A percentile compares a stretch with the other conserved stretches of the same genome.
phyloP scores from a whole-genome alignment of 1,284 basidiomycete species.

The Trichosporon sp. region DNA sequence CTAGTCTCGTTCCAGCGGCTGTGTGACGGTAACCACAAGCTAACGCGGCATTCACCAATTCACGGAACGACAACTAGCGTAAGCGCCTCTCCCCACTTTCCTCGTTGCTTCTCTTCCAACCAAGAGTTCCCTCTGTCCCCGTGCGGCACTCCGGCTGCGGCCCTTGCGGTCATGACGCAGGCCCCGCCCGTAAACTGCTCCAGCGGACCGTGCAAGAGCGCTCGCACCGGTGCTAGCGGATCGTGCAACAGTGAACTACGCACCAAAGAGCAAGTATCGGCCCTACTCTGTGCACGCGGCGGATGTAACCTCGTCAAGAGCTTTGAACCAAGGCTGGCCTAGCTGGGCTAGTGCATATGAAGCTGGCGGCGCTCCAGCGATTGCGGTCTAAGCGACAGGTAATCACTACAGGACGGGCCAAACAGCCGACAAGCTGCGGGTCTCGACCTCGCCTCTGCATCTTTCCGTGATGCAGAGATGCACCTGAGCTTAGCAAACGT shows the following conservation, averaged over 20 bases:
- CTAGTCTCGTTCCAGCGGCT: conserved; percentile 12
- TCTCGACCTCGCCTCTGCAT: neutral
- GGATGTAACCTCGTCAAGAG: neutral
- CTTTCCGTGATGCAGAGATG: neutral
- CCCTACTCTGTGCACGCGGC: neutral
- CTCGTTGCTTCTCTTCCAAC: neutral
- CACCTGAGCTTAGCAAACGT: neutral
- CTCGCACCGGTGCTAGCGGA: no score
- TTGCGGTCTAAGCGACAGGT: neutral
- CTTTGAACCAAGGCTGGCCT: neutral
- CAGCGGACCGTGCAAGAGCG: neutral
- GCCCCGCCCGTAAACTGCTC: neutral
- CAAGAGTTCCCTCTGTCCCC: neutral
- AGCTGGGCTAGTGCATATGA: neutral
- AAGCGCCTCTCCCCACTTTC: neutral
- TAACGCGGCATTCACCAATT: neutral
- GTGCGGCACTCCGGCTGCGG: neutral
- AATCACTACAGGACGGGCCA: neutral
- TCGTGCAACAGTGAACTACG: neutral
- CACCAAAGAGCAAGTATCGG: neutral
- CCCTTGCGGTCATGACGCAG: neutral
- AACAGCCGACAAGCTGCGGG: no score
- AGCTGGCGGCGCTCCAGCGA: neutral
- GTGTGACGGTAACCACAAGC: conserved; percentile 5
- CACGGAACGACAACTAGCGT: neutral